A percentile compares a stretch with the other conserved stretches of the same genome.
phyloP scores from a whole-genome alignment of 2,329 filamentous ascomycete species.

The Scedosporium dehoogii region DNA sequence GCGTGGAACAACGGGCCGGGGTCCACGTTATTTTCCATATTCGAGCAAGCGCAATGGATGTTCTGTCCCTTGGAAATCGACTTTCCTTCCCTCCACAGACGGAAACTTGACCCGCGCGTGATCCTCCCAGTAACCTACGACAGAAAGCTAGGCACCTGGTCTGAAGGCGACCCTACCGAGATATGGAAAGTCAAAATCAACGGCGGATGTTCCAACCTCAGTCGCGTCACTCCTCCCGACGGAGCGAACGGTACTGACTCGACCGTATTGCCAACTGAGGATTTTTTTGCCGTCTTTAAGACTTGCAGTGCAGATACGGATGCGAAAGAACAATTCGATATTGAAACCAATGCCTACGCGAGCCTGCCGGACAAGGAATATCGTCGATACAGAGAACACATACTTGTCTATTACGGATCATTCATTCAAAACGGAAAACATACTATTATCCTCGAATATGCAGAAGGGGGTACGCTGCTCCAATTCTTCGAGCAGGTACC shows the following conservation, averaged over 20 bases:
- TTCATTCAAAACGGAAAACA: not conserved
- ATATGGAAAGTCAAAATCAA: not conserved
- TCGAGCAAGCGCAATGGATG: not conserved
- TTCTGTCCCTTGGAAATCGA: not conserved
- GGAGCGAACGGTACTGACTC: not conserved
- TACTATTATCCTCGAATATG: not conserved
- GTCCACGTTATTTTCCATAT: not conserved
- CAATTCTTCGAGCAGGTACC: not conserved
- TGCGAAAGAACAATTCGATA: not conserved
- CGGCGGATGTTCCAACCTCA: not conserved
- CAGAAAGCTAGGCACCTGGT: not conserved
- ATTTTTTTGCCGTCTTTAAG: not conserved
- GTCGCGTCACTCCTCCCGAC: not conserved
- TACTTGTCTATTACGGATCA: not conserved
- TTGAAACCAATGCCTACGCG: not conserved
- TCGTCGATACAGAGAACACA: not conserved
- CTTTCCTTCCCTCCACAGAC: not conserved
- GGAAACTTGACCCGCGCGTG: not conserved
- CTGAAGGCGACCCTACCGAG: not conserved
- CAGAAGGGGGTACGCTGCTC: not conserved
- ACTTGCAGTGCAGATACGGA: not conserved
- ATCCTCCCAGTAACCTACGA: not conserved
- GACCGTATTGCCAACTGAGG: not conserved
- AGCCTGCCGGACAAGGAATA: not conserved
- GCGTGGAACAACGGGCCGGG: not conserved